phyloP scores from a whole-genome alignment of 805 yeast genomes.

The Wickerhamiella lipophila region DNA sequence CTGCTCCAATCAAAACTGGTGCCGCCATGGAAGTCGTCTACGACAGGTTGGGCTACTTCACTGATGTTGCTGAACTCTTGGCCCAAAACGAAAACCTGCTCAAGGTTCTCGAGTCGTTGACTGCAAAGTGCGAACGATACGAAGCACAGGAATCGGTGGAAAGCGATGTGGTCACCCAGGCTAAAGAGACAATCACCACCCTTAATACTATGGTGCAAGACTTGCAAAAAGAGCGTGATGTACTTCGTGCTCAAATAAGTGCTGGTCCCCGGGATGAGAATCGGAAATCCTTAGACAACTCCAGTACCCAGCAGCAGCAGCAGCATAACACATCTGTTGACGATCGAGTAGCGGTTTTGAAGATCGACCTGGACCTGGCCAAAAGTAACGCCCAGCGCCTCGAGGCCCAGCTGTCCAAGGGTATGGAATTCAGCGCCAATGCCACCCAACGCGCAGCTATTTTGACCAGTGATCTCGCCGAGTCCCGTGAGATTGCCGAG shows the following conservation, averaged over 20 bases:
- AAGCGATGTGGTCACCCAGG: conserved; percentile 27
- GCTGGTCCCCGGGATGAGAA: no score
- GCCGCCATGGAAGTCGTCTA: neutral
- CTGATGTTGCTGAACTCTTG: conserved; percentile 53
- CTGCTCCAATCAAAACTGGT: conserved; percentile 15
- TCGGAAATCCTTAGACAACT: no score
- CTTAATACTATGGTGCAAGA: conserved; percentile 15
- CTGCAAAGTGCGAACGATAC: conserved; percentile 52
- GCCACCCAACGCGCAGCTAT: neutral
- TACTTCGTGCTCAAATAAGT: neutral
- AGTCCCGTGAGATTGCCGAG: conserved; percentile 7
- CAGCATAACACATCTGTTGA: neutral
- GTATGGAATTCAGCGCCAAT: neutral
- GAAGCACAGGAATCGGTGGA: conserved; percentile 31
- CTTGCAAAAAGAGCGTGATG: conserved; percentile 5
- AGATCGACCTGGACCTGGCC: neutral
- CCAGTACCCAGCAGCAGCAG: neutral
- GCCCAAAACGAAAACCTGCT: conserved; percentile 62
- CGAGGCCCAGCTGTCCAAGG: neutral
- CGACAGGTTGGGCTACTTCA: conserved; percentile 61
- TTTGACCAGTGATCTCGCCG: neutral
- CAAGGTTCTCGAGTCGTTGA: conserved; percentile 32
- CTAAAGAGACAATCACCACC: conserved; percentile 25
- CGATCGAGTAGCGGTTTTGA: neutral
- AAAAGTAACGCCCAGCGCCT: neutral